A percentile compares a stretch with the other conserved stretches of the same genome.
phyloP scores from a whole-genome alignment of 495 filamentous ascomycete species.

The Thermothielavioides terrestris region DNA sequence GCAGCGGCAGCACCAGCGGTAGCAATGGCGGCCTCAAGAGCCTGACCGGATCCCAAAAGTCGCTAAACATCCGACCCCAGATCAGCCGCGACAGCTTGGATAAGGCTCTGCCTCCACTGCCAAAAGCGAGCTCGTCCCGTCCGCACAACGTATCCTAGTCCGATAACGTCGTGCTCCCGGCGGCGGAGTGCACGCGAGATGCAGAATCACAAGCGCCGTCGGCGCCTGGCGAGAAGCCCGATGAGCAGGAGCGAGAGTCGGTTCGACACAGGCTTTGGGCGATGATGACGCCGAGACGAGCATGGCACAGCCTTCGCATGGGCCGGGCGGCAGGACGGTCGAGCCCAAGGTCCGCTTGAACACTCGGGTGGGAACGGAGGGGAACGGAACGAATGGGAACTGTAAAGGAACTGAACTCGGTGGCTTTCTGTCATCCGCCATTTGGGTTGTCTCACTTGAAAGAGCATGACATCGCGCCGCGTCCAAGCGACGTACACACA shows the following conservation, averaged over 20 bases:
- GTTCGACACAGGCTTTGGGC: conserved; percentile 12
- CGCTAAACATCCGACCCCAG: conserved; percentile 14
- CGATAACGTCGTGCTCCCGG: conserved; percentile 1
- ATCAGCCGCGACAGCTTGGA: conserved; percentile 40
- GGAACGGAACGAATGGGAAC: background rate
- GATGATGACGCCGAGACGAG: conserved; percentile 7
- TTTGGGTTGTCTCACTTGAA: background rate
- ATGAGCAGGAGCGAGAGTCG: conserved; percentile 12
- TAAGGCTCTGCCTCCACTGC: conserved; percentile 49
- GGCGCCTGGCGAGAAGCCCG: background rate
- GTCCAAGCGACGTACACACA: conserved; percentile 10
- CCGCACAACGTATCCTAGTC: conserved; percentile 15
- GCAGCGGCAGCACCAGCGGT: conserved; percentile 4
- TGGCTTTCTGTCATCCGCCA: background rate
- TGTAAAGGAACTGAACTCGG: conserved; percentile 5
- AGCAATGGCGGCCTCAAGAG: conserved; percentile 16
- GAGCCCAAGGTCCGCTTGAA: background rate
- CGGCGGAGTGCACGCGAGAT: conserved; percentile 16
- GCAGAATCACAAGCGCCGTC: background rate
- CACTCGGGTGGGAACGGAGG: background rate
- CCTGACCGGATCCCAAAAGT: conserved; percentile 23
- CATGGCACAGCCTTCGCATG: background rate
- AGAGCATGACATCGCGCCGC: conserved; percentile 12
- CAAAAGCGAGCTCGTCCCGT: conserved; percentile 17
- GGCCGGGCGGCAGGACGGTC: background rate